These are phyloP conservation scores for Penicillium fimorum DNA, from an alignment of 495 filamentous ascomycete species.

Conservation along the genomic window DNA sequence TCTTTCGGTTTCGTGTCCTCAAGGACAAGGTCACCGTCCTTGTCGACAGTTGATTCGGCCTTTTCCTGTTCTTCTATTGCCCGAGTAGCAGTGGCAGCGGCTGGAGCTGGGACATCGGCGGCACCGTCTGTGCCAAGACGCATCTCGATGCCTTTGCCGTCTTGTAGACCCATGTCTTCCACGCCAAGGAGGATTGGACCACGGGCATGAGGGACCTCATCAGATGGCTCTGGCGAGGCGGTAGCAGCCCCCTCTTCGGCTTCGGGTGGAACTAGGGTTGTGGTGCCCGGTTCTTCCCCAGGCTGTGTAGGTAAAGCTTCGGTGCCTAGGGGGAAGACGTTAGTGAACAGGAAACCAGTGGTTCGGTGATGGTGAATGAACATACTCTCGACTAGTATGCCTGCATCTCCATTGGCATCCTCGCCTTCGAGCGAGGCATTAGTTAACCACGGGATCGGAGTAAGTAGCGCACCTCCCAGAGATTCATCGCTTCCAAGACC, in stretches of 20 bases:
- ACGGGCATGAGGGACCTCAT: slow-evolving; percentile 73
- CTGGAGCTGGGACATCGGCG: slow-evolving; percentile 13
- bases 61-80: slow-evolving; percentile 1
- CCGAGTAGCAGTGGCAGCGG: slow-evolving; percentile 18
- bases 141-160: slow-evolving; percentile 49
- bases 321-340: slow-evolving; percentile 7
- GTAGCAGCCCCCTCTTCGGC: slow-evolving; percentile 30
- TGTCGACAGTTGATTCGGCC: slow-evolving; percentile 27
- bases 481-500: slow-evolving; percentile 78
- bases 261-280: slow-evolving; percentile 20
- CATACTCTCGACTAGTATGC: slow-evolving; percentile 26
- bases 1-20: slow-evolving; percentile 30
- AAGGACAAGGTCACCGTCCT: slow-evolving; percentile 45
- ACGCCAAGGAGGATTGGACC: slow-evolving; percentile 81
- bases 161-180: slow-evolving; percentile 83
- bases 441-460: slow-evolving; percentile 86
- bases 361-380: slow-evolving; percentile 49
- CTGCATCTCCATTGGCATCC: slow-evolving; percentile 20
- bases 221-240: slow-evolving; percentile 31
- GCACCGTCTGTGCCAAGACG: slow-evolving; percentile 25
- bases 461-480: slow-evolving; percentile 86
- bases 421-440: slow-evolving; percentile 38
- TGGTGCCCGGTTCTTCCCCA: slow-evolving; percentile 14
- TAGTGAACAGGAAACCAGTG: slow-evolving; percentile 5
- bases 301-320: slow-evolving; percentile 22